A percentile compares a stretch with the other conserved stretches of the same genome.
Conservation (phyloP, 495 filamentous ascomycete genomes). For the Polyplosphaeria fusca region DNA sequence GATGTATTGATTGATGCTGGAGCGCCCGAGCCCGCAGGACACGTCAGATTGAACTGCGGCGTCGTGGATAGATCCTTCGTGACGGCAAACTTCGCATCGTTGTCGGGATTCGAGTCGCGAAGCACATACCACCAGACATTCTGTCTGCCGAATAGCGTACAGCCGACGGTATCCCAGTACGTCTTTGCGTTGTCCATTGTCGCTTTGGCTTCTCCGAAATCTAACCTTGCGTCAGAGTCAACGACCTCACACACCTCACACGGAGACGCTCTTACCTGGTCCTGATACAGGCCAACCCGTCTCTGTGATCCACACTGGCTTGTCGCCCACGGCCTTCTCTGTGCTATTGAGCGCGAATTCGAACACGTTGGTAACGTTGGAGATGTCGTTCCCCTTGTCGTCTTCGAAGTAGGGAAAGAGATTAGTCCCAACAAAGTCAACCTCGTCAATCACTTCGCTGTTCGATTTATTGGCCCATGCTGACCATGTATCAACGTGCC, state of each 20-base stretch:
- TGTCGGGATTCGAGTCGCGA: slow-evolving; percentile 23
- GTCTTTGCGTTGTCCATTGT: slow-evolving; percentile 24
- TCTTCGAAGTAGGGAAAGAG: slow-evolving; percentile 57
- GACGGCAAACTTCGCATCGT: slow-evolving; percentile 19
- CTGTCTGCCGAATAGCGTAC: slow-evolving; percentile 23
- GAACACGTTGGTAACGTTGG: slow-evolving; percentile 23
- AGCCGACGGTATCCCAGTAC: slow-evolving; percentile 40
- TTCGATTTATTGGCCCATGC: slow-evolving; percentile 76
- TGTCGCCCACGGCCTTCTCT: slow-evolving; percentile 40
- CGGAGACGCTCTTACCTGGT: too few species aligned
- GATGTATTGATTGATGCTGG: slow-evolving; percentile 11
- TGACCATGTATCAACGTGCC: slow-evolving; percentile 92
- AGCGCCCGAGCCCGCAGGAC: slow-evolving; percentile 8
- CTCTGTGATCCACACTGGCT: slow-evolving; percentile 56
- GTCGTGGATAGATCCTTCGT: slow-evolving; percentile 9
- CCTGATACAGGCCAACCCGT: slow-evolving; percentile 52
- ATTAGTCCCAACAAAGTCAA: slow-evolving; percentile 53
- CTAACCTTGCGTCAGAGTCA: too few species aligned
- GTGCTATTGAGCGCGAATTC: slow-evolving; percentile 25
- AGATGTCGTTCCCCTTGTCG: slow-evolving; percentile 41
- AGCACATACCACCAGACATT: slow-evolving; percentile 31
- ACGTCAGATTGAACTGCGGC: slow-evolving; percentile 18
- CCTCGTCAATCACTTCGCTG: slow-evolving; percentile 58
- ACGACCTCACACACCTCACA: too few species aligned
- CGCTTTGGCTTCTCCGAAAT: slow-evolving; percentile 33